phyloP scores from a whole-genome alignment of 495 filamentous ascomycete genomes.

The Penicillium dipodomyicola region DNA sequence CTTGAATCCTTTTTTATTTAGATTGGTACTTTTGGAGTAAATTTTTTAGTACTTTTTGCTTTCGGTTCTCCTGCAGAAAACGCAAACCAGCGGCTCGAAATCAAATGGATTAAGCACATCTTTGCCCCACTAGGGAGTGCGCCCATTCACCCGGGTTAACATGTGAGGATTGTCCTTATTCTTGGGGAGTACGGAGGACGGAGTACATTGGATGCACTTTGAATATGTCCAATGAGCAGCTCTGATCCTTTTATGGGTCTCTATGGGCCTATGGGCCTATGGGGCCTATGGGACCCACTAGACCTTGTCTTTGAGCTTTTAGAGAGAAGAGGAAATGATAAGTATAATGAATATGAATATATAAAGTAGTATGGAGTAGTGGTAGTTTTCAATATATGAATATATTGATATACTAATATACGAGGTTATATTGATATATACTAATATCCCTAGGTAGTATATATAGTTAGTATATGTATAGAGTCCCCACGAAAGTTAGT shows the following conservation, averaged over 20 bases:
- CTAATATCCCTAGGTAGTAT: too few species aligned
- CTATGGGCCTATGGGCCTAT: conserved; percentile 7
- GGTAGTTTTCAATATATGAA: too few species aligned
- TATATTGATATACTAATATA: too few species aligned
- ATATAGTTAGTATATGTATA: too few species aligned
- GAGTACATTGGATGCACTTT: not conserved
- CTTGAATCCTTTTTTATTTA: too few species aligned
- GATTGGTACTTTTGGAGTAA: not conserved
- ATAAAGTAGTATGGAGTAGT: too few species aligned
- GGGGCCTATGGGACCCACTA: conserved; percentile 9
- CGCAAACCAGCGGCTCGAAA: conserved; percentile 11
- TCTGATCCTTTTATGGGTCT: conserved; percentile 1
- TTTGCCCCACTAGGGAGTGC: conserved; percentile 15
- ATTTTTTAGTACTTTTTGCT: not conserved
- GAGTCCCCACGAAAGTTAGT: not conserved
- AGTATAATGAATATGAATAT: not conserved
- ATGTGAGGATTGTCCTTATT: conserved; percentile 1
- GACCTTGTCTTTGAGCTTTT: conserved; percentile 5
- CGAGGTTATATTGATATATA: too few species aligned
- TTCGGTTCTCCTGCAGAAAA: not conserved
- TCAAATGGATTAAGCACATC: conserved; percentile 22
- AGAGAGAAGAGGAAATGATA: not conserved
- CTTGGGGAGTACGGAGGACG: not conserved
- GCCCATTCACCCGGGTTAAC: conserved; percentile 13
- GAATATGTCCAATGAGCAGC: not conserved